These are phyloP conservation scores for Collybia nuda DNA, from an alignment of 768 basidiomycete species.

Conservation along the genomic window DNA sequence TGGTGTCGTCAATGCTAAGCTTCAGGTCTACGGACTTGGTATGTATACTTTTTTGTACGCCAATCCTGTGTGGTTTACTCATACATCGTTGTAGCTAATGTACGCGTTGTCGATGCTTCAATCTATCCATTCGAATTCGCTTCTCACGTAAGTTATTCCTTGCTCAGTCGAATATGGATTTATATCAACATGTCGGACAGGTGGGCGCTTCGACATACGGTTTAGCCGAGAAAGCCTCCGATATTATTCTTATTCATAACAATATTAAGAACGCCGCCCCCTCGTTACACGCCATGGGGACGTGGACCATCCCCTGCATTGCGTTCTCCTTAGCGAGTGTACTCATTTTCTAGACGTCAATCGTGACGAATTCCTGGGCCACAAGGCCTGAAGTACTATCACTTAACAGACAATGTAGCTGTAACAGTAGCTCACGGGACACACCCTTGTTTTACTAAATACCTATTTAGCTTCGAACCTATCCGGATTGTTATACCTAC, in stretches of 20 bases:
- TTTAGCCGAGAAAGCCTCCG: constrained; percentile 37
- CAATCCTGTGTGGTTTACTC: not conserved
- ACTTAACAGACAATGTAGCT: too few species aligned
- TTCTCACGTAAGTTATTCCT: constrained; percentile 17
- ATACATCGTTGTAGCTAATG: constrained; percentile 31
- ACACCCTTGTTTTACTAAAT: too few species aligned
- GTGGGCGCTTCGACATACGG: constrained; percentile 21
- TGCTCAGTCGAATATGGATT: not conserved
- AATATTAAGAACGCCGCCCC: constrained; percentile 1
- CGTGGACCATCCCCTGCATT: too few species aligned
- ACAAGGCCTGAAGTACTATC: too few species aligned
- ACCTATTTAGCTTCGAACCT: too few species aligned
- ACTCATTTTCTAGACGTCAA: too few species aligned
- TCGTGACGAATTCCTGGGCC: too few species aligned
- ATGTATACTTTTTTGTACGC: constrained; percentile 5
- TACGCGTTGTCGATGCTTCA: constrained; percentile 34
- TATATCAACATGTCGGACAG: constrained; percentile 1
- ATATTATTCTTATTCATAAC: constrained; percentile 28
- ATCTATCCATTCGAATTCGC: constrained; percentile 22
- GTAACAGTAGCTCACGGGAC: too few species aligned
- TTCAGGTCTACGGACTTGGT: constrained; percentile 56
- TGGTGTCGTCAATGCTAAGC: constrained; percentile 56
- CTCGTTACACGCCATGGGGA: too few species aligned
- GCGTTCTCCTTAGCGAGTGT: too few species aligned
- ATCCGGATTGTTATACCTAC: too few species aligned